phyloP scores from a whole-genome alignment of 371 early-diverging fungal species.

The Mortierella sp. region DNA sequence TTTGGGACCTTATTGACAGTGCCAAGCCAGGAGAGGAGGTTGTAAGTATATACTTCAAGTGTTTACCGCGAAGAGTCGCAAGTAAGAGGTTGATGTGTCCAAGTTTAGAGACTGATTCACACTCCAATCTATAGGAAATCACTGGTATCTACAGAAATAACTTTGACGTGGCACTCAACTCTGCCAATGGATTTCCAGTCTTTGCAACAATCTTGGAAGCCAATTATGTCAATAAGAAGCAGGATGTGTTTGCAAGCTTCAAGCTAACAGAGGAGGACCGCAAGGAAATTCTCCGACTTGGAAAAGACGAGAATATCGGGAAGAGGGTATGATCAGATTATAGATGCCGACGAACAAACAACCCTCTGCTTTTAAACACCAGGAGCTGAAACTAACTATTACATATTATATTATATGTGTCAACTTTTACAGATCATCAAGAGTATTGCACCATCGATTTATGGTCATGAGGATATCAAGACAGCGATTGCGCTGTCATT shows the following conservation, averaged over 20 bases:
- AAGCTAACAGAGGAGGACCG: constrained; percentile 95
- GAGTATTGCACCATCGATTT: constrained; percentile 99
- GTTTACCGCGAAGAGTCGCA: not conserved
- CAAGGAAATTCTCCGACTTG: constrained; percentile 82
- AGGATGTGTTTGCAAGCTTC: constrained; percentile 89
- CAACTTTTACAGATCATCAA: constrained; percentile 79
- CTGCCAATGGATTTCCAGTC: constrained; percentile 97
- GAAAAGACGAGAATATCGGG: constrained; percentile 87
- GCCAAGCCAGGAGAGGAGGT: constrained; percentile 99
- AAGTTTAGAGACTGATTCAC: not conserved
- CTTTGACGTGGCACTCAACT: constrained; percentile 91
- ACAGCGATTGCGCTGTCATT: constrained; percentile 95
- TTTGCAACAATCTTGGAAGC: constrained; percentile 98
- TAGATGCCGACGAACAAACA: not conserved
- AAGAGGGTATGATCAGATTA: constrained; percentile 66
- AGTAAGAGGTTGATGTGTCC: not conserved
- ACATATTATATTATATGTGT: no score
- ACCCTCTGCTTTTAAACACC: no score
- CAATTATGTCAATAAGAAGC: constrained; percentile 90
- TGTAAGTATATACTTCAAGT: constrained; percentile 58
- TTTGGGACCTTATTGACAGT: constrained; percentile 98
- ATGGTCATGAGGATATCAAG: constrained; percentile 99
- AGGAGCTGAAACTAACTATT: not conserved
- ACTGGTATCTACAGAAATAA: constrained; percentile 99
- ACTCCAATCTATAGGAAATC: constrained; percentile 74